Base-by-base conservation (phyloP, 768 basidiomycete genomes). In the Collybiopsis luxurians region DNA sequence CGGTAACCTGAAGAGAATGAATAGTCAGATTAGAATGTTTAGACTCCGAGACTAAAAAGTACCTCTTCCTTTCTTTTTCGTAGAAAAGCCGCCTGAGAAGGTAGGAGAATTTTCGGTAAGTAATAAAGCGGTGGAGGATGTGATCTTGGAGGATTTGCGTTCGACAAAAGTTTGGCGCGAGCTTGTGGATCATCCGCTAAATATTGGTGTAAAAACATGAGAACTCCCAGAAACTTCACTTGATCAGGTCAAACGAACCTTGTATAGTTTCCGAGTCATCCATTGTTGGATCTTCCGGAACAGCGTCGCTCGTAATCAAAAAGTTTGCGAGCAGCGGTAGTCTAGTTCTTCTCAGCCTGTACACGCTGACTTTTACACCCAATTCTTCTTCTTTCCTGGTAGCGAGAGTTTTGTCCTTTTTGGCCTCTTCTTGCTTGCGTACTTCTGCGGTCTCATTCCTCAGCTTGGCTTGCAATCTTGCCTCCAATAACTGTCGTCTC, bases 381-480 rank as follows among this genome's bases (percentile, higher is more conserved):
- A 91, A 67, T 6, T 93, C 90, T 68, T 92, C 89, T 72, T 93
- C 91, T 69, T 83, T 90, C 60, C 89, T 77, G 70, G 84, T 89
- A 45, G 90, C 89, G 38, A 67, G 60, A 48, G 82, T 83, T 71
- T 90, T 90, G 73, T 90, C 89, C 70, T 89, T 89, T 74, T 91
- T 91, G 59, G 86, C 87, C 73, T 92, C 90, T 78, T 91, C 90
- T 63, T 87, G 85, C 70, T 86, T 80, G 69, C 90, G 84, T 74
- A 92, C 89, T 77, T 86, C 79, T 71, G 90, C 90, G 79, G 87
- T 90, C 71, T 93, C 91, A 79, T 86, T 88, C 69, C 83, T 80
- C 61, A 93, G 80, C 75, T 90, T 92, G 75, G 79, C 79, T 78
- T 92, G 90, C 75, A 93, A 79, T 75, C 89, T 85, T 69, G 90